These are phyloP conservation scores for Incumbomyces lentus DNA, from an alignment of 2,329 filamentous ascomycete genomes.

Conservation along the genomic window DNA sequence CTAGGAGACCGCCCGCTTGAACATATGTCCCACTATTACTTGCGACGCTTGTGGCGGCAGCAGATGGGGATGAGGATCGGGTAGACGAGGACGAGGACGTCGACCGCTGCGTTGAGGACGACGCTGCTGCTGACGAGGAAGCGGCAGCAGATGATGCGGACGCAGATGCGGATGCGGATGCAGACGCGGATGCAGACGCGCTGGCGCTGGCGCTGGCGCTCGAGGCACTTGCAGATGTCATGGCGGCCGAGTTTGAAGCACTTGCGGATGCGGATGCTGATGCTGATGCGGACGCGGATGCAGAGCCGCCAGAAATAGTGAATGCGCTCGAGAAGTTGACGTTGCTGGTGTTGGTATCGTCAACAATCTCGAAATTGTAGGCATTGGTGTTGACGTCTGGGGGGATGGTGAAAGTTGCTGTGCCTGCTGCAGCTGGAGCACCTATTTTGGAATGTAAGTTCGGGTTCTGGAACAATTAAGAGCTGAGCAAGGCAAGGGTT, in stretches of 20 bases:
- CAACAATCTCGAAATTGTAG: slow-evolving; percentile 46
- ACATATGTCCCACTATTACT: slow-evolving; percentile 25
- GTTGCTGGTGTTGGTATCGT: slow-evolving; percentile 32
- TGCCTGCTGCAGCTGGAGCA: slow-evolving; percentile 34
- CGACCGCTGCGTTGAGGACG: slow-evolving; percentile 20
- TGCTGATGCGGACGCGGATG: slow-evolving; percentile 25
- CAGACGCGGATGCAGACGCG: slow-evolving; percentile 17
- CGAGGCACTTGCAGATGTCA: not conserved
- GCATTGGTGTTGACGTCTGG: slow-evolving; percentile 31
- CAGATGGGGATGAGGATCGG: slow-evolving; percentile 13
- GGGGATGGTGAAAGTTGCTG: slow-evolving; percentile 39
- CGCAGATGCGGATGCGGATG: slow-evolving; percentile 17
- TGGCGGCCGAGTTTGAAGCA: not conserved
- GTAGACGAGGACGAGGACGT: slow-evolving; percentile 9
- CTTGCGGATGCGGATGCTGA: slow-evolving; percentile 12
- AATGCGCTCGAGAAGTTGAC: slow-evolving; percentile 46
- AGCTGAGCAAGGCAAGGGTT: not conserved
- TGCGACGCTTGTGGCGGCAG: slow-evolving; percentile 21
- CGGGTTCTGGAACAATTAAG: slow-evolving; percentile 2
- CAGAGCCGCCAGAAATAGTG: slow-evolving; percentile 33
- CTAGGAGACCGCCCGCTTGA: slow-evolving; percentile 26
- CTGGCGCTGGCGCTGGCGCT: slow-evolving; percentile 17
- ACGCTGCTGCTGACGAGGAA: slow-evolving; percentile 9
- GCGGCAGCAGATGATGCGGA: slow-evolving; percentile 17
- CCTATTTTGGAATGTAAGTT: slow-evolving; percentile 31